A percentile compares a stretch with the other conserved stretches of the same genome.
Evolutionary conservation across 192 early-diverging fungal genomes (phyloP).

Genomic region (Entomortierella parvispora): DNA sequence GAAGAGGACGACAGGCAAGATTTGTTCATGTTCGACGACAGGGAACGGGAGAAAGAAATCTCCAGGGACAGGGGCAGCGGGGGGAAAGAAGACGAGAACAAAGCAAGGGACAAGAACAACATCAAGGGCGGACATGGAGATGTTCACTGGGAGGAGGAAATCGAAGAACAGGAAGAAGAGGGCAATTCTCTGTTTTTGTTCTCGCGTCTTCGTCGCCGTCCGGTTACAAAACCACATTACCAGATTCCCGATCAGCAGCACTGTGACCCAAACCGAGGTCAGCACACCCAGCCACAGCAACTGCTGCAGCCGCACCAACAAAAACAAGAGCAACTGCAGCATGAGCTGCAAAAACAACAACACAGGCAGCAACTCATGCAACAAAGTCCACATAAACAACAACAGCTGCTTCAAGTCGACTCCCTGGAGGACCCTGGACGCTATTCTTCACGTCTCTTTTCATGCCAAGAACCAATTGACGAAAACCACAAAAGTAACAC

Average conservation of each 20-base stretch:
- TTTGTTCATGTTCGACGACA: slow-evolving; percentile 10
- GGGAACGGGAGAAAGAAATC: too few species aligned
- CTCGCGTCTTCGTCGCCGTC: too few species aligned
- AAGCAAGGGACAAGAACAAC: slow-evolving; percentile 15
- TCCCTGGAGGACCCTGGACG: too few species aligned
- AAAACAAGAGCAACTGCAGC: background rate
- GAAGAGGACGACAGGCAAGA: slow-evolving; percentile 7
- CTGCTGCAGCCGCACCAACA: slow-evolving; percentile 3
- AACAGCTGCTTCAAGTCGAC: too few species aligned
- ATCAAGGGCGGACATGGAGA: background rate
- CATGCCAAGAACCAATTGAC: slow-evolving; percentile 10
- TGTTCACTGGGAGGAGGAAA: too few species aligned
- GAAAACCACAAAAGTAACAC: background rate
- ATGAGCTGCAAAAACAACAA: background rate
- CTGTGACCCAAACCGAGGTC: background rate
- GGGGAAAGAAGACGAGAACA: background rate
- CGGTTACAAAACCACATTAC: slow-evolving; percentile 42
- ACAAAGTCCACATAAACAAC: too few species aligned
- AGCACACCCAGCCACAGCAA: slow-evolving; percentile 2
- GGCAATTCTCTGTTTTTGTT: background rate
- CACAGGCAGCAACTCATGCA: background rate
- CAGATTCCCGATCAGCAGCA: background rate
- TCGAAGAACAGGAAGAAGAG: background rate
- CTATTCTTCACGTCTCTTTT: too few species aligned
- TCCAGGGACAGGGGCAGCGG: background rate